Percentiles rank a stretch among this genome's conserved stretches.
Evolutionary conservation across 2,329 filamentous ascomycete species (phyloP).

Genomic region (Epichloe uncinata): DNA sequence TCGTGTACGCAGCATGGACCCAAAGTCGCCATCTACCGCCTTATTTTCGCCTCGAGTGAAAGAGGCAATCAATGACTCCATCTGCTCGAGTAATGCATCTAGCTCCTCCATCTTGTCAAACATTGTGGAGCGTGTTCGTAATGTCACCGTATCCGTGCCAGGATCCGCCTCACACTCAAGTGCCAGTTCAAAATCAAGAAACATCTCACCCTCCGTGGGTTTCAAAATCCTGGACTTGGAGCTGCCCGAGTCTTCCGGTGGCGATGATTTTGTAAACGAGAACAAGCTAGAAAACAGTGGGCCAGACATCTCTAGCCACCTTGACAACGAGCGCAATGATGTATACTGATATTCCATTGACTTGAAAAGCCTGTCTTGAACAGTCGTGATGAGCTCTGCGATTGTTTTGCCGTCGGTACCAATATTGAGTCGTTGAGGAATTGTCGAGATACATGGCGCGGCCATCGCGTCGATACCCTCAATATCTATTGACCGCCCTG

Average conservation of each 20-base stretch:
- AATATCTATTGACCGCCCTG: conserved; percentile 8
- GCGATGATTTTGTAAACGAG: background rate
- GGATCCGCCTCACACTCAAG: background rate
- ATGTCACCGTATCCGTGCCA: background rate
- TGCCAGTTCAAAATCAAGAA: background rate
- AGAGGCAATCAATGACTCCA: background rate
- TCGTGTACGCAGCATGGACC: too few species aligned
- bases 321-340: background rate
- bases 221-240: background rate
- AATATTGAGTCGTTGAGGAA: conserved; percentile 20
- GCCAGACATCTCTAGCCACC: background rate
- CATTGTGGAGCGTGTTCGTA: background rate
- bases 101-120: background rate
- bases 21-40: background rate
- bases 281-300: background rate
- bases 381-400: background rate
- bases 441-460: conserved; percentile 22
- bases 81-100: background rate
- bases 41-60: background rate
- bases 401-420: background rate
- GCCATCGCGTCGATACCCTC: conserved; percentile 18
- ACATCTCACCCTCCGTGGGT: background rate
- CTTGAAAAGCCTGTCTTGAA: background rate
- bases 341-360: background rate
- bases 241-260: background rate